Evolutionary conservation across 106 monocot genomes (phyloP), one percentile per base, ranked within the genome.

Genomic region (Agapanthus africanus): DNA sequence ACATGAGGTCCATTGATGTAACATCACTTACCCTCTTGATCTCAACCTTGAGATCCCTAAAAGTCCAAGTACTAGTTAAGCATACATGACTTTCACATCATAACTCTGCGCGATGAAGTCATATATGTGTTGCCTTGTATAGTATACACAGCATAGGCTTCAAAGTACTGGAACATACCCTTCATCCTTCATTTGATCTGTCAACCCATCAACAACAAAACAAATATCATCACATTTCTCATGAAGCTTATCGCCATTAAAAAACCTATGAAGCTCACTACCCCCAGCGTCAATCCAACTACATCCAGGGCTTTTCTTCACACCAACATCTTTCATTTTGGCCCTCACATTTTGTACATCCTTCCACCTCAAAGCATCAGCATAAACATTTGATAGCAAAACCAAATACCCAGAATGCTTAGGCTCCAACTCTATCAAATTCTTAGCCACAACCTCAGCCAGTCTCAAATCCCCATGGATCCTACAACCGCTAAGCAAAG

Each of bases 321-420:
- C 82, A 18, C 88, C 78, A 49, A 51, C 60, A 52, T 84, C 79
- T 36, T 80, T 82, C 89, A 90, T 85, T 25, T 82, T 72, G 15
- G 66, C 42, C 14, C 89, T 60, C 0, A 85, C 77, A 49, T 63
- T 39, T 2, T 63, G 40, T 25, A 67, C 79, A 67, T 90, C 75
- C 4, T 46, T 44, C 85, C 82, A 90, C 72, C 74, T 71, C 6
- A 72, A 77, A 57, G 84, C 93, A 44, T 79, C 79, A 6, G 89
- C 83, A 82, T 93, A 93, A 18, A 79, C 59, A 40, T 89, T 89
- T 1, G 93, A 85, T n/a, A 93, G 37, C 63, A 93, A 63, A 7
- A 93, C 88, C 76, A 76, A 81, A 40, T 86, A 93, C 4, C 93
- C 86, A 2, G 89, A 81, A 69, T 93, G 88, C 1, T 50, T 23